These are phyloP conservation scores for Canariomyces notabilis DNA, from an alignment of 2,329 filamentous ascomycete species.

Conservation along the genomic window DNA sequence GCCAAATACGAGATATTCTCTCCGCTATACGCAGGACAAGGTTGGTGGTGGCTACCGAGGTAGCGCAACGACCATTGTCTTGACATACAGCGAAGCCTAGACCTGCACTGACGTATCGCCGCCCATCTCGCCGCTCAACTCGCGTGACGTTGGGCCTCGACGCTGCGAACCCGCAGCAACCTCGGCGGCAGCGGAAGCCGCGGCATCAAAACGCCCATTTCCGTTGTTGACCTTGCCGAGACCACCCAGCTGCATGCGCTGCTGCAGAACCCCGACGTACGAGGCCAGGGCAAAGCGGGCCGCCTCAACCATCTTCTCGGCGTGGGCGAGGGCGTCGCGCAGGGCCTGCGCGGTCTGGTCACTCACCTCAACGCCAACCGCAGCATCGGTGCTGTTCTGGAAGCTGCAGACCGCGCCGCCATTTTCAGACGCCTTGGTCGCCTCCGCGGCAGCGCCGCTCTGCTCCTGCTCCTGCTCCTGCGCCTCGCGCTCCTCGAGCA, in stretches of 20 bases:
- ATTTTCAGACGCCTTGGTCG: constrained; percentile 7
- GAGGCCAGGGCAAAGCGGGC: constrained; percentile 39
- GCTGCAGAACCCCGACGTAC: constrained; percentile 29
- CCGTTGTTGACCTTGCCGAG: background rate
- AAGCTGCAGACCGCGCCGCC: constrained; percentile 10
- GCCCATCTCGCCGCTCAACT: constrained; percentile 57
- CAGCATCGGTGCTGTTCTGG: constrained; percentile 15
- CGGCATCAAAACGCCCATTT: constrained; percentile 5
- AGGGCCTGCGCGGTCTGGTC: constrained; percentile 42
- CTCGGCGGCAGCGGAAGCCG: constrained; percentile 15
- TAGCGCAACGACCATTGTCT: background rate
- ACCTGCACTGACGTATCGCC: constrained; percentile 45
- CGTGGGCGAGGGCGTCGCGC: constrained; percentile 39
- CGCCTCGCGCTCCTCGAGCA: constrained; percentile 42
- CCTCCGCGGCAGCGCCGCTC: constrained; percentile 1
- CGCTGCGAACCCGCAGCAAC: constrained; percentile 28
- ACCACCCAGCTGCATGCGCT: constrained; percentile 4
- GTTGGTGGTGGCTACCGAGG: background rate
- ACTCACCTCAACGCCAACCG: constrained; percentile 7
- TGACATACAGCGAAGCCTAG: constrained; percentile 4
- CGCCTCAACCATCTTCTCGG: constrained; percentile 44
- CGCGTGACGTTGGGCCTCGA: constrained; percentile 48
- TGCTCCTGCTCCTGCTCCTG: constrained; percentile 7
- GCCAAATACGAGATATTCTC: background rate
- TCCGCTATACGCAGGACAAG: background rate